Evolutionary conservation across 768 basidiomycete genomes (phyloP).

Genomic region (Cystofilobasidium bisporidii): DNA sequence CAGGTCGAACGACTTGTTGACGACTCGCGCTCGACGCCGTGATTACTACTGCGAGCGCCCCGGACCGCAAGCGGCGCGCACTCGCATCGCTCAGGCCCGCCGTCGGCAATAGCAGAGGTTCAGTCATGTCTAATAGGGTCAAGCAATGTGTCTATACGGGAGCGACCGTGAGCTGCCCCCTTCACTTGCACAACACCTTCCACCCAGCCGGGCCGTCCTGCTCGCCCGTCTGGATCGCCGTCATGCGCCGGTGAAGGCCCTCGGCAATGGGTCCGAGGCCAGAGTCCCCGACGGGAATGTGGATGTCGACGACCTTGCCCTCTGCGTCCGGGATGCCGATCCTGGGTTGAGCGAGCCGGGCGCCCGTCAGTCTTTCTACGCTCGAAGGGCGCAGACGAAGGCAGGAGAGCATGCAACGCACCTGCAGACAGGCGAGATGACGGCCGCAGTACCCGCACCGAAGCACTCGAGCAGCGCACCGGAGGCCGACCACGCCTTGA

Average conservation of each 20-base stretch:
- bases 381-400: slow-evolving; percentile 44
- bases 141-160: too few species aligned
- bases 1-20: too few species aligned
- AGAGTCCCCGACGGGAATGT: slow-evolving; percentile 55
- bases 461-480: slow-evolving; percentile 71
- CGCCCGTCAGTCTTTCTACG: slow-evolving; percentile 53
- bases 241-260: slow-evolving; percentile 60
- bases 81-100: too few species aligned
- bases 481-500: slow-evolving; percentile 46
- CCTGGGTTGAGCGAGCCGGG: slow-evolving; percentile 29
- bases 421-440: slow-evolving; percentile 39
- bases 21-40: too few species aligned
- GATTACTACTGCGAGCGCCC: too few species aligned
- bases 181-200: slow-evolving; percentile 14
- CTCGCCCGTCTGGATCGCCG: slow-evolving; percentile 65
- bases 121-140: too few species aligned
- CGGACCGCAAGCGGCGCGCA: too few species aligned
- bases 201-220: slow-evolving; percentile 44
- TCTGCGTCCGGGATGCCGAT: slow-evolving; percentile 21
- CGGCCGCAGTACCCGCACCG: slow-evolving; percentile 62
- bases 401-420: slow-evolving; percentile 28
- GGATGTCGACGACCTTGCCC: slow-evolving; percentile 41
- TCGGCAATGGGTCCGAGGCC: slow-evolving; percentile 74
- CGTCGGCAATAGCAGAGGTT: too few species aligned
- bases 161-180: not conserved